Conservation (phyloP, 306 rosid genomes). For the Cucurbita ficifolia region DNA sequence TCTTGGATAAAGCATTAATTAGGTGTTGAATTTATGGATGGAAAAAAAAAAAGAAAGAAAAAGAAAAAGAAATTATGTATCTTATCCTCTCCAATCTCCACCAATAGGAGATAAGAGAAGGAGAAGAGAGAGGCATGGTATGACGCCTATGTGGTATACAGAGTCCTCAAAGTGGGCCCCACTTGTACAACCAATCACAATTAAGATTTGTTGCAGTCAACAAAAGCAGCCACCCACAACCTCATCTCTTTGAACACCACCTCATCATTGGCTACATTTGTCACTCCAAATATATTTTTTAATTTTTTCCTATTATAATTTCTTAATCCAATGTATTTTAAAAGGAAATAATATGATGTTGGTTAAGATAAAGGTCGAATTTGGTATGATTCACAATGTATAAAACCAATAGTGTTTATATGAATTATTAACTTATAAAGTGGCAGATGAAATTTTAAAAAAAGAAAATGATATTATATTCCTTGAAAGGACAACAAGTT, state of each 20-base stretch:
- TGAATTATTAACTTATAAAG: neutral
- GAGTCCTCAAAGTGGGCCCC: neutral
- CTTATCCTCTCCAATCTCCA: neutral
- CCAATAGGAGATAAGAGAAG: constrained; percentile 1
- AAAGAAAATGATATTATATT: neutral
- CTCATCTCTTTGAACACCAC: constrained; percentile 4
- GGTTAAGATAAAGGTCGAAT: neutral
- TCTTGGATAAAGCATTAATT: too few relatives aligned
- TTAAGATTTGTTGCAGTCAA: neutral
- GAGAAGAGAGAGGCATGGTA: neutral
- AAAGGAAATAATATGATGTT: neutral
- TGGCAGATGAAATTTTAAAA: neutral
- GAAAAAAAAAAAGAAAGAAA: neutral
- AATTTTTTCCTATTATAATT: neutral
- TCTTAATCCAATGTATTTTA: too few relatives aligned
- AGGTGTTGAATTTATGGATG: neutral
- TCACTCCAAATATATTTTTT: neutral
- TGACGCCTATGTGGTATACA: neutral
- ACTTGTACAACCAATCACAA: neutral
- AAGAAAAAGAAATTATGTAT: neutral
- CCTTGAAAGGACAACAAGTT: neutral
- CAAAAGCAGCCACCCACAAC: neutral
- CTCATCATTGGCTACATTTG: neutral
- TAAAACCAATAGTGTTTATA: neutral
- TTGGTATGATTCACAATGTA: neutral